phyloP scores from a whole-genome alignment of 164 flowering plant genomes.

The Warburgia ugandensis region DNA sequence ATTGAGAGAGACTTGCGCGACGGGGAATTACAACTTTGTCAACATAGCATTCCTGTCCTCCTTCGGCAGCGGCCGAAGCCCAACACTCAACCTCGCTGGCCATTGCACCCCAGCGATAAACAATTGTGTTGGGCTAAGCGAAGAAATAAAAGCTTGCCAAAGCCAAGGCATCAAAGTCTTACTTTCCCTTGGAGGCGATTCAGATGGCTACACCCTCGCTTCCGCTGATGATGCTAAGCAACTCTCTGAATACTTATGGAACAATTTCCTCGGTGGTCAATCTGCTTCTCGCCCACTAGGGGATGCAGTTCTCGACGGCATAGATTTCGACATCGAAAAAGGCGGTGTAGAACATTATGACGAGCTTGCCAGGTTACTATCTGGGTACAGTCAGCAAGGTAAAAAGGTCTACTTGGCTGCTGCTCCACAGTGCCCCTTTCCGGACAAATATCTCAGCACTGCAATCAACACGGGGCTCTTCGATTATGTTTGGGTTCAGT shows the following conservation, averaged over 20 bases:
- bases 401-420: slow-evolving; percentile 32
- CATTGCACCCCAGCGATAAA: slow-evolving; percentile 20
- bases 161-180: neutral
- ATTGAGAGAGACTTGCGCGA: slow-evolving; percentile 26
- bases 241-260: too few relatives aligned
- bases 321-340: slow-evolving; percentile 51
- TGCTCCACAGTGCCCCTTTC: slow-evolving; percentile 49
- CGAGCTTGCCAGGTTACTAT: slow-evolving; percentile 22
- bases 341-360: slow-evolving; percentile 25
- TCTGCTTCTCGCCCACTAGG: too few relatives aligned
- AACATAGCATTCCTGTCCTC: slow-evolving; percentile 29
- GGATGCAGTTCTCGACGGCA: too few relatives aligned
- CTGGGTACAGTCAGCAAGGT: slow-evolving; percentile 11
- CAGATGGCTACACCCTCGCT: too few relatives aligned
- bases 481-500: slow-evolving; percentile 51
- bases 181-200: slow-evolving; percentile 4
- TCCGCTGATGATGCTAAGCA: too few relatives aligned
- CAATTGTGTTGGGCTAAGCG: too few relatives aligned
- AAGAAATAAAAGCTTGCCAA: too few relatives aligned
- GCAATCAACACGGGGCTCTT: too few relatives aligned
- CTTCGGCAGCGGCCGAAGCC: slow-evolving; percentile 29
- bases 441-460: too few relatives aligned
- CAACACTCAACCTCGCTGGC: too few relatives aligned
- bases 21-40: slow-evolving; percentile 23
- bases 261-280: too few relatives aligned